Conservation (phyloP, 169 alveolate species). For the Condylostoma magnum region DNA sequence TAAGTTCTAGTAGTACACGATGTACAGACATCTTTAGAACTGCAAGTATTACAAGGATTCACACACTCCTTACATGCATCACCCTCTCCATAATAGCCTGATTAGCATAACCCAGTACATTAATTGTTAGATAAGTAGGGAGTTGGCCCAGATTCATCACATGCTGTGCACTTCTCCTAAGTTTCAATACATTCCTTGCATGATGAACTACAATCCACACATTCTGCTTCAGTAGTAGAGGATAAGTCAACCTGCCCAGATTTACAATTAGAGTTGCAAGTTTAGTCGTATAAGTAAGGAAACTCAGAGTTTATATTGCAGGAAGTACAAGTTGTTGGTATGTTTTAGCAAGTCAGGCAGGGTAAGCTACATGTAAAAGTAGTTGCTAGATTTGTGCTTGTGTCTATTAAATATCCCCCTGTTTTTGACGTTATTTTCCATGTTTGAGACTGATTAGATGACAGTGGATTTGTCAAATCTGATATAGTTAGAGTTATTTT, state of each 20-base stretch:
- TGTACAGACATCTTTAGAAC: neutral
- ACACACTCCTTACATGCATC: slow-evolving; percentile 1
- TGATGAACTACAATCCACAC: neutral
- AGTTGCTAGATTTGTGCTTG: neutral
- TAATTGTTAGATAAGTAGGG: slow-evolving; percentile 18
- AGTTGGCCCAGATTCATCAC: neutral
- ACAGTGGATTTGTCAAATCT: neutral
- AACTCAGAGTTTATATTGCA: neutral
- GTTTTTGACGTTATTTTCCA: neutral
- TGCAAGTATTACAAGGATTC: slow-evolving; percentile 16
- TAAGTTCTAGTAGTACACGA: too few species aligned
- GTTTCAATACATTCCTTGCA: neutral
- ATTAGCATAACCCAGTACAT: neutral
- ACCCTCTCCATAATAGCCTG: slow-evolving; percentile 25
- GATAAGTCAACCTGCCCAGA: too few species aligned
- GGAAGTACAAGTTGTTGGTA: neutral
- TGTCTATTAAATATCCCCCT: slow-evolving; percentile 8
- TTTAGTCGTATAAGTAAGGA: neutral
- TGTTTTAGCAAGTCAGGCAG: neutral
- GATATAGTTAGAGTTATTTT: neutral
- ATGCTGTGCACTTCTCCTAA: neutral
- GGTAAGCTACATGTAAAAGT: slow-evolving; percentile 2
- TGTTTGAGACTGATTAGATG: neutral
- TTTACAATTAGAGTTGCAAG: slow-evolving; percentile 11
- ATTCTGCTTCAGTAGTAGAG: too few species aligned